phyloP scores from a whole-genome alignment of 2,329 filamentous ascomycete genomes.

The Penicillium sp. region DNA sequence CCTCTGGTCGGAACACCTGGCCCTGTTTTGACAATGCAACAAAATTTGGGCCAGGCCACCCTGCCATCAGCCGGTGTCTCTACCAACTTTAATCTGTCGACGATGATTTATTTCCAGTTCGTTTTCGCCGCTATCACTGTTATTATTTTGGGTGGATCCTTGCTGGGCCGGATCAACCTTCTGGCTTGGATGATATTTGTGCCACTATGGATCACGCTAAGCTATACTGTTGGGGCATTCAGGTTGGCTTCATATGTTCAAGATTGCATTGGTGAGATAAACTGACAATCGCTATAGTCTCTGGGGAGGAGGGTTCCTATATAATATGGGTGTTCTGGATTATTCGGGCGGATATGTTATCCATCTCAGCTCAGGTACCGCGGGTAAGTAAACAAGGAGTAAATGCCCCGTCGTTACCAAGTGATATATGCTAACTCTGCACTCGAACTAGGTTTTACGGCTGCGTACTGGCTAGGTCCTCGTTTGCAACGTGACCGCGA shows the following conservation, averaged over 20 bases:
- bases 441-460: background rate
- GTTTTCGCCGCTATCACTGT: background rate
- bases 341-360: background rate
- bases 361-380: background rate
- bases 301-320: background rate
- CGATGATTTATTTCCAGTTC: background rate
- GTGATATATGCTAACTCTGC: background rate
- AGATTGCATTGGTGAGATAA: background rate
- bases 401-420: background rate
- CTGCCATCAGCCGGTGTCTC: background rate
- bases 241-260: background rate
- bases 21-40: background rate
- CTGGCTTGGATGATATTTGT: background rate
- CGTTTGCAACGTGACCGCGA: background rate
- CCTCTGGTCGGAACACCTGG: slow-evolving; percentile 41
- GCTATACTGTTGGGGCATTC: background rate
- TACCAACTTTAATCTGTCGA: background rate
- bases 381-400: background rate
- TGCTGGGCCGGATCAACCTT: background rate
- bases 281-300: background rate
- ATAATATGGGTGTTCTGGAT: background rate
- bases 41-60: background rate
- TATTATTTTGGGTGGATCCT: background rate
- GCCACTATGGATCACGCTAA: background rate
- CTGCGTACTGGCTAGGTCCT: background rate